Base-by-base conservation (phyloP, 768 basidiomycete genomes). In the Russula earlei region DNA sequence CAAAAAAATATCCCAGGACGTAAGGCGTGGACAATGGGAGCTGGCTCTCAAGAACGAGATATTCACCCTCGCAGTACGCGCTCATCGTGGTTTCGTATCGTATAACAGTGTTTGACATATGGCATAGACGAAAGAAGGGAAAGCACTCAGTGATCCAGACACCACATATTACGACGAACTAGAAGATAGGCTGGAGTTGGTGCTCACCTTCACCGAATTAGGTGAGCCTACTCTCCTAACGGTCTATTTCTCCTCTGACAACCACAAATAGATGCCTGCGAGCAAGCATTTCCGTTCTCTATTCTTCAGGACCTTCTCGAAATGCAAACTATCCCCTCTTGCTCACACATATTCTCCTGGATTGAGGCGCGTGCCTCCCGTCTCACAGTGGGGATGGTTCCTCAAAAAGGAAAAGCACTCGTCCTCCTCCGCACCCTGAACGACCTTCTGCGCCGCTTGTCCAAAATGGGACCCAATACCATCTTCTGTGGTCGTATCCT, bases 401-500 rank as follows among this genome's bases (percentile, higher is more conserved):
- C 90, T 1, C 83, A 87, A 70, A 91, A 91, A 69, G 89, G 87
- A 56, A 92, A 92, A 67, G 90, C 91, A 3, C 83, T 93, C 37
- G 75, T 87, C 52, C 77, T 96, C 14, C 76, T 95, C 24, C 81
- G 92, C 47, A 86, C 85, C 19, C 74, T 93, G 40, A 96, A 96
- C 65, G 91, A 93, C 62, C 78, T 95, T 2, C 75, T 95, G 2
- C 79, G 91, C 8, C 81, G 91, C 1, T 75, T 95, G 11, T 93
- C 90, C 38, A 93, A 93, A 70, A 86, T 84, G 68, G 87, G 86
- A 19, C 77, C 82, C 5, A 89, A 85, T 50, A 91, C 90, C 20
- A 80, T 85, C 62, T 91, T 96, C 69, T 90, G 87, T 63, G 93
- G 92, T 5, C 80, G 91, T 1, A 94, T 96, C 66, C 74, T 92